These are phyloP conservation scores for Gossypium schwendimanii DNA, from an alignment of 441 rosid genomes.

Conservation along the genomic window DNA sequence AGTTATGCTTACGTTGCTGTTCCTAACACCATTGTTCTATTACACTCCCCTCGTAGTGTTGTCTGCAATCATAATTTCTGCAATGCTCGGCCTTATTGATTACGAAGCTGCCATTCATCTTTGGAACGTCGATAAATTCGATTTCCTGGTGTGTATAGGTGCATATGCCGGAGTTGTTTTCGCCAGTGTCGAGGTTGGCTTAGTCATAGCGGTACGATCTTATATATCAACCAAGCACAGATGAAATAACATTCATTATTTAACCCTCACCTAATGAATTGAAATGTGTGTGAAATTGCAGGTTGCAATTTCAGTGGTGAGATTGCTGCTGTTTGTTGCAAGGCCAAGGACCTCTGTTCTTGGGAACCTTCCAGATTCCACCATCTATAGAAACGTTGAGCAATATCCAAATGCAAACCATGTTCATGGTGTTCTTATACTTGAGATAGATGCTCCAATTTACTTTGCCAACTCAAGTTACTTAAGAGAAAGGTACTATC, in stretches of 20 bases:
- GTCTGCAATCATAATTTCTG: slow-evolving; percentile 73
- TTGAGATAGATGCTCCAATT: slow-evolving; percentile 84
- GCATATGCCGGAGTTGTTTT: slow-evolving; percentile 87
- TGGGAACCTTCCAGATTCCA: slow-evolving; percentile 78
- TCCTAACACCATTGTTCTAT: slow-evolving; percentile 73
- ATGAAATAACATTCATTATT: neutral
- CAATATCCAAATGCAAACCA: slow-evolving; percentile 59
- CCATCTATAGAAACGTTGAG: slow-evolving; percentile 62
- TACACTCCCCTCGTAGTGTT: slow-evolving; percentile 92
- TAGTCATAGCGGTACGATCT: slow-evolving; percentile 56
- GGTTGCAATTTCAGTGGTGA: slow-evolving; percentile 69
- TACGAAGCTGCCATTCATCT: slow-evolving; percentile 78
- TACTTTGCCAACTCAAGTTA: slow-evolving; percentile 85
- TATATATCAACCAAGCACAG: neutral
- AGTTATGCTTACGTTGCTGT: slow-evolving; percentile 70
- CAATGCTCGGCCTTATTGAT: slow-evolving; percentile 93
- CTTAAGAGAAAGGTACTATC: slow-evolving; percentile 72
- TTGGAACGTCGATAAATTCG: slow-evolving; percentile 81
- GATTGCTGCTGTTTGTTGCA: slow-evolving; percentile 70
- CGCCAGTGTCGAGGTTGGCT: slow-evolving; percentile 67
- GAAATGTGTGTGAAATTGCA: slow-evolving; percentile 23
- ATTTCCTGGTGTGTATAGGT: slow-evolving; percentile 66
- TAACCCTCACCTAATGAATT: too few relatives aligned
- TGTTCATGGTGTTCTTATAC: slow-evolving; percentile 68
- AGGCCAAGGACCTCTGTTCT: slow-evolving; percentile 67